Evolutionary conservation across 495 filamentous ascomycete species (phyloP).

Genomic region (Venustampulla echinocandica): DNA sequence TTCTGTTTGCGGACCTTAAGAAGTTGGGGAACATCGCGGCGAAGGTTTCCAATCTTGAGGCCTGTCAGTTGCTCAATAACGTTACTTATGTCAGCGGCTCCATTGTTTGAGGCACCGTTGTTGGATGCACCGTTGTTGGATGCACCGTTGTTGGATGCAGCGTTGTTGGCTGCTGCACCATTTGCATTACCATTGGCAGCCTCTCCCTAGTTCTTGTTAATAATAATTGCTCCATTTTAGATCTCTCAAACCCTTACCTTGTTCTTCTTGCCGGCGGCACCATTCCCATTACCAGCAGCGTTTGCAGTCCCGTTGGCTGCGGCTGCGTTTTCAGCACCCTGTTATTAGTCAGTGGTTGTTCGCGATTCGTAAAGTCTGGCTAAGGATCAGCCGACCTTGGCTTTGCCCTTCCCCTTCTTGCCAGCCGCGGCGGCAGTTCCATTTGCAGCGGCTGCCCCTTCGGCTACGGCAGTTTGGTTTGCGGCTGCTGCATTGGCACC

Average conservation of each 20-base stretch:
- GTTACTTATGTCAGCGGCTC: background rate
- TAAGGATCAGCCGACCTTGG: no score
- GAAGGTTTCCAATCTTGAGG: conserved; percentile 14
- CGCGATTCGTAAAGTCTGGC: no score
- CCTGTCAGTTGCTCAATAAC: conserved; percentile 17
- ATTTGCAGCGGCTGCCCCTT: conserved; percentile 19
- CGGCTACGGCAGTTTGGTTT: no score
- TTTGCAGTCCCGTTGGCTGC: no score
- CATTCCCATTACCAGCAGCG: no score
- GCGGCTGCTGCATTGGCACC: background rate
- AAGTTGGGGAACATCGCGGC: conserved; percentile 5
- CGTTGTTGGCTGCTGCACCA: background rate
- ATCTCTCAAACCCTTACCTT: conserved; percentile 1
- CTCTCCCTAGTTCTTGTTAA: conserved; percentile 9
- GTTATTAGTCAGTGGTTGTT: no score
- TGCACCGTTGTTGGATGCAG: background rate
- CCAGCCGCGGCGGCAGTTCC: conserved; percentile 17
- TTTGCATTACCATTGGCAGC: background rate
- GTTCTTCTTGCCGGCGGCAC: no score
- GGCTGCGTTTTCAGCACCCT: background rate
- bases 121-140: background rate
- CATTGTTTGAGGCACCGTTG: background rate
- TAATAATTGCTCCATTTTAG: background rate
- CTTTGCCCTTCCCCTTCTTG: background rate
- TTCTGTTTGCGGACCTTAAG: conserved; percentile 4